A percentile compares a stretch with the other conserved stretches of the same genome.
Conservation (phyloP, 306 rosid species). For the Leucaena leucocephala region DNA sequence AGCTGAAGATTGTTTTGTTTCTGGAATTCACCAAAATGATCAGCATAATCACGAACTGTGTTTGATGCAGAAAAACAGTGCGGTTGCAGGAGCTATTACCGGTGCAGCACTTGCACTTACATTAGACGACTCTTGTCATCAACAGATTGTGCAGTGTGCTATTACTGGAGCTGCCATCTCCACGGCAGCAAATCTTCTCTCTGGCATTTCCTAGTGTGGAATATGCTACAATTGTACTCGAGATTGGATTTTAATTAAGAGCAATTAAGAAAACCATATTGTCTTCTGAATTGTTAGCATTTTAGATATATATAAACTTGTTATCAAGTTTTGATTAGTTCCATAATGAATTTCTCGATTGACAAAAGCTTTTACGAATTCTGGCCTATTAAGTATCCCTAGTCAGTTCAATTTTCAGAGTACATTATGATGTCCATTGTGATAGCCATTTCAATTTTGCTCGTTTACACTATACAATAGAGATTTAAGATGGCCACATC, state of each 20-base stretch:
- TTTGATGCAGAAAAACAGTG: constrained; percentile 85
- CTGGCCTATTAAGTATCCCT: neutral
- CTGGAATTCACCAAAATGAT: neutral
- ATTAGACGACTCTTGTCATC: constrained; percentile 63
- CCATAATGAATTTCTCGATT: neutral
- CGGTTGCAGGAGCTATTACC: constrained; percentile 79
- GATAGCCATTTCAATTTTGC: neutral
- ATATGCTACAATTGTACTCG: neutral
- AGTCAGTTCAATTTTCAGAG: neutral
- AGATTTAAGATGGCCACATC: too few species aligned
- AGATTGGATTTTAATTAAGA: neutral
- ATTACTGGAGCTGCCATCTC: constrained; percentile 91
- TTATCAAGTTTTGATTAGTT: neutral
- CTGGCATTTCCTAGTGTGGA: constrained; percentile 58
- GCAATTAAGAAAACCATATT: neutral
- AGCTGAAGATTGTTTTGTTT: neutral
- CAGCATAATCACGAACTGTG: neutral
- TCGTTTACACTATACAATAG: neutral
- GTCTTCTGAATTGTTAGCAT: constrained; percentile 8
- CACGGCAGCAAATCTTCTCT: constrained; percentile 80
- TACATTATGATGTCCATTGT: neutral
- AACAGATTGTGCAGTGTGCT: constrained; percentile 80
- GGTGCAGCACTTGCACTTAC: constrained; percentile 83
- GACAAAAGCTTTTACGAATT: neutral
- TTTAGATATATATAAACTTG: constrained; percentile 4